These are phyloP conservation scores for Speleostelium caveatum DNA, from an alignment of 78 protist genomes.

Conservation along the genomic window DNA sequence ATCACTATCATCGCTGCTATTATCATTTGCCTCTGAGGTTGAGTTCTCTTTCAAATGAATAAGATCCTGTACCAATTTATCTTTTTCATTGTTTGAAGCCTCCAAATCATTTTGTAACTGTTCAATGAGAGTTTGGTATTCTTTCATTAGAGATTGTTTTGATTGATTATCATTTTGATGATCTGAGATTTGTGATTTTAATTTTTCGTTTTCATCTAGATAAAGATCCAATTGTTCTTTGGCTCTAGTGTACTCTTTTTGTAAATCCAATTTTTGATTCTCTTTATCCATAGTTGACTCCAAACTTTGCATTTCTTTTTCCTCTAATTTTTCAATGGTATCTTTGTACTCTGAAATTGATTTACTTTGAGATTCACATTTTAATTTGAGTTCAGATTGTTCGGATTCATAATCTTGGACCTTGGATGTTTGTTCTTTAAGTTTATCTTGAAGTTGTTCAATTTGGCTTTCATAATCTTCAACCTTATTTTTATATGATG, in stretches of 20 bases:
- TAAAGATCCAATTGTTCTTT: background rate
- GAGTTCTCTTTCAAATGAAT: background rate
- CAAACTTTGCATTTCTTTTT: background rate
- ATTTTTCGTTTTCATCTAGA: background rate
- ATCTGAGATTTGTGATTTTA: slow-evolving; percentile 13
- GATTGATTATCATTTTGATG: slow-evolving; percentile 22
- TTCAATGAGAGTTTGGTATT: slow-evolving; percentile 31
- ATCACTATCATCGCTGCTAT: background rate
- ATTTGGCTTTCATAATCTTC: background rate
- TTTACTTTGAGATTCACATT: background rate
- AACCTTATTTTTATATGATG: background rate
- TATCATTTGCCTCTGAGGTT: background rate
- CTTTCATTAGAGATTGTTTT: slow-evolving; percentile 4
- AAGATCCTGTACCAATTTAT: background rate
- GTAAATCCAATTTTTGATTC: background rate
- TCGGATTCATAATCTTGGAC: background rate
- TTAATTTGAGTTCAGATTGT: background rate
- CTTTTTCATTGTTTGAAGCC: background rate
- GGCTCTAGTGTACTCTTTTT: background rate
- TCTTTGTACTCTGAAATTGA: background rate
- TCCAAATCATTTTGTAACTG: slow-evolving; percentile 46
- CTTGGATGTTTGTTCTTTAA: background rate
- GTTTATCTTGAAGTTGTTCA: background rate
- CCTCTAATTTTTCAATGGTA: slow-evolving; percentile 16
- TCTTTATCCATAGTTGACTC: background rate